These are phyloP conservation scores for Oxalis stricta DNA, from an alignment of 441 rosid species.

Conservation along the genomic window DNA sequence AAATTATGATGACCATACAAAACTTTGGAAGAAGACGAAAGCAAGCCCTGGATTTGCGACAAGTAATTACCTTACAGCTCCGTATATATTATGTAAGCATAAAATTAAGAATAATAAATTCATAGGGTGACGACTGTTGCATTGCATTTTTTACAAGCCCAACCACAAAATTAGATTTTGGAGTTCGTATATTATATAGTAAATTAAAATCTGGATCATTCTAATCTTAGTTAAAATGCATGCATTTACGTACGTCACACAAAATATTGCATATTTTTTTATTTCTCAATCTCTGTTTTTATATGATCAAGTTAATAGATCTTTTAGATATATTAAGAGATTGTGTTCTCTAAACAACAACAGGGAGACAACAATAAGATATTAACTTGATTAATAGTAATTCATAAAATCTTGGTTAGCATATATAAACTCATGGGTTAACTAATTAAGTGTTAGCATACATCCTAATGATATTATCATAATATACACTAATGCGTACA, in stretches of 20 bases:
- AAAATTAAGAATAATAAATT: neutral
- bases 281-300: too few relatives aligned
- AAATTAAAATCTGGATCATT: neutral
- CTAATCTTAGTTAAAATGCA: neutral
- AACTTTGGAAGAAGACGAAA: slow-evolving; percentile 29
- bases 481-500: too few relatives aligned
- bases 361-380: slow-evolving; percentile 14
- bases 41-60: slow-evolving; percentile 25
- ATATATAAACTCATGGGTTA: neutral
- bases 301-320: too few relatives aligned
- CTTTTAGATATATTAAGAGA: neutral
- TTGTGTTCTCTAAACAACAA: slow-evolving; percentile 18
- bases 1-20: slow-evolving; percentile 8
- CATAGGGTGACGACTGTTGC: slow-evolving; percentile 7
- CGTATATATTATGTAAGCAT: slow-evolving; percentile 3
- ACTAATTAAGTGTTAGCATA: too few relatives aligned
- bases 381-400: too few relatives aligned
- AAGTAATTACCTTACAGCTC: slow-evolving; percentile 21
- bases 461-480: too few relatives aligned
- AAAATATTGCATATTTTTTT: too few relatives aligned
- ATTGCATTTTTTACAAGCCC: slow-evolving; percentile 10
- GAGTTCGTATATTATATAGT: slow-evolving; percentile 1
- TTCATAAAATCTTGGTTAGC: neutral
- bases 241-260: slow-evolving; percentile 8
- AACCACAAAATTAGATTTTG: slow-evolving; percentile 10